Base-by-base conservation (phyloP, 352 stramenopile genomes). In the Aphanomyces cochlioides region DNA sequence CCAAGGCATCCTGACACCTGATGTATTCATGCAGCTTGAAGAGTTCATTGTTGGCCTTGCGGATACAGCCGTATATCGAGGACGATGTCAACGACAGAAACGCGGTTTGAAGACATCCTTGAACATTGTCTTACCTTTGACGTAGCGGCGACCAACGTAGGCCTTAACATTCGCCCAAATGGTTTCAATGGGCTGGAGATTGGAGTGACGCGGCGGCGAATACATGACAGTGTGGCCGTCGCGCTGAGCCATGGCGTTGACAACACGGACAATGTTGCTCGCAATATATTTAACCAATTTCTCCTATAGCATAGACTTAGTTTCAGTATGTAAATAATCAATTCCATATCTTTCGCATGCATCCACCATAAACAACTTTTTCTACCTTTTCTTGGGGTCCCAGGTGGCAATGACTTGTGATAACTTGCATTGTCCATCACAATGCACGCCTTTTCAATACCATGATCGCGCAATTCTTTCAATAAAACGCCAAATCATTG, bases 351-450 rank as follows among this genome's bases (percentile, higher is more conserved):
- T 28, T 10, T 36, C 13, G 19, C 58, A 66, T 13, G 34, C 58
- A 53, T 21, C 13, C 38, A 56, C 1, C 13, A 66, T 15, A 13
- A 36, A 15, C 5, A n/a, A 12, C n/a, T 69, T 37, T 4, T 34
- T 47, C 15, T 57, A 45, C 15, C 28, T 53, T 43, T 63, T 8
- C 37, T 50, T 38, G 68, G 73, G 4, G 68, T 66, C 1, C 6
- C 53, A 0, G 5, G 4, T 15, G 73, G 69, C 0, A 67, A 15
- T 3, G 5, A 5, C 6, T 60, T 56, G 40, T 77, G 60, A 38
- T 75, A 77, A 19, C 56, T 68, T 1, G 67, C 67, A 64, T 77
- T 77, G 50, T 72, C 69, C 37, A 77, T 66, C 3, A 73, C 40
- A 36, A 73, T 75, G 5, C 3, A 54, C 5, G 66, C 34, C 34